Conservation (phyloP, 257 asterid genomes). For the Salvia rosmarinus region DNA sequence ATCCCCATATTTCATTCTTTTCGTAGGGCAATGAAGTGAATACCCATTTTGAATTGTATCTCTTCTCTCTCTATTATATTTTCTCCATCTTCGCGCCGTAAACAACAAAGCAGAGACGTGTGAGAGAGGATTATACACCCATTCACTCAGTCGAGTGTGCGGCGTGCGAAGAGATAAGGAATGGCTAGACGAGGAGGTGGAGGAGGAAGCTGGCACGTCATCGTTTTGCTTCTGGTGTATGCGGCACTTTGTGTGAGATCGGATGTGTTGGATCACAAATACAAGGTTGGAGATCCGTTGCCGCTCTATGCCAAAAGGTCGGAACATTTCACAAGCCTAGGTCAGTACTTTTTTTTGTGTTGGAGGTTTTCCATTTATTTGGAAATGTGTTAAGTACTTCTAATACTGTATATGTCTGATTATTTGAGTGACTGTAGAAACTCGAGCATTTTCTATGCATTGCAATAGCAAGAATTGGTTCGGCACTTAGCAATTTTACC, state of each 20-base stretch:
- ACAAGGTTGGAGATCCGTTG: conserved; percentile 68
- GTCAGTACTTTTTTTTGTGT: conserved; percentile 18
- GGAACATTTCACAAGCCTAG: conserved; percentile 88
- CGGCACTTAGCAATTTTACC: not conserved
- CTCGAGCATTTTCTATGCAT: conserved; percentile 26
- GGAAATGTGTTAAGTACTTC: conserved; percentile 9
- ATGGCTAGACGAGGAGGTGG: conserved; percentile 38
- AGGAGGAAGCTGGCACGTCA: no score
- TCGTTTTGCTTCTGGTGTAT: conserved; percentile 40
- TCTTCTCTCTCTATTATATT: no score
- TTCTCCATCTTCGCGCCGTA: no score
- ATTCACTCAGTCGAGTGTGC: conserved; percentile 24
- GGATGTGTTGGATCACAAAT: conserved; percentile 75
- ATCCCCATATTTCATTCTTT: no score
- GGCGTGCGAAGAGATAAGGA: not conserved
- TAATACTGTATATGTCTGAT: conserved; percentile 9
- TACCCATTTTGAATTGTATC: no score
- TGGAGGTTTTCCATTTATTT: no score
- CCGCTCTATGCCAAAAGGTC: conserved; percentile 88
- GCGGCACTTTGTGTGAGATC: conserved; percentile 46
- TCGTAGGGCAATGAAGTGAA: no score
- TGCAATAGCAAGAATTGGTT: conserved; percentile 1
- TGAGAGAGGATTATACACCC: conserved; percentile 9
- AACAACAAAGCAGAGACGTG: no score
- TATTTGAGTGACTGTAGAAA: conserved; percentile 17